Base-by-base conservation (phyloP, 371 early-diverging fungal genomes). In the Circinella minor region DNA sequence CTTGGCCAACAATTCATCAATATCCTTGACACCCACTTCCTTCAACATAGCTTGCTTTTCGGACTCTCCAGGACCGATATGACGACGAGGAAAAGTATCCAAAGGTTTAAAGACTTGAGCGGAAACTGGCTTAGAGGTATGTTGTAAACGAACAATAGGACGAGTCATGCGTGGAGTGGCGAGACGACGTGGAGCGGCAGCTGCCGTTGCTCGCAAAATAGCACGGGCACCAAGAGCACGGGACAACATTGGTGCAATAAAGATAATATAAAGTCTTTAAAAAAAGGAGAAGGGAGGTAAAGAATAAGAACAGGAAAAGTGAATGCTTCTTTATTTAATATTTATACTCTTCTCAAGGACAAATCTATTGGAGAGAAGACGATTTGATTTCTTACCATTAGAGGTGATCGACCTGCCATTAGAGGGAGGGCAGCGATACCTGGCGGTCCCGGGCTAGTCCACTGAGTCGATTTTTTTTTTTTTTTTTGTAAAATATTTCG, bases 21-120 rank as follows among this genome's bases (percentile, higher is more conserved):
- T 79, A 54, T 86, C 80, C 69, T 88, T 84, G 37, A 94, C 85
- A 18, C 94, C 95, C 48, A 96, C 80, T 57, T 86, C 77, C 64
- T 87, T 86, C 67, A 95, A 88, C 98, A 98, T 98, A 15, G 79
- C 82, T 48, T 85, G 77, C 67, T 93, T 77, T 20, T 98, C 95
- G 8, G 76, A 68, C 48, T 87, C 86, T 64, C 86, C 83, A 34
- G 97, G 92, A 1, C 98, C 98, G 73, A 92, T 90, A 82, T 98
- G 98, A 67, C 98, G 95, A 69, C 90, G 89, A 70, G 88, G 85
- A 75, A 95, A 95, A 47, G 87, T 89, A 67, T 91, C 91, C 54
- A 91, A 76, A 46, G 89, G 89, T 43, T 87, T 82, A 66, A 90
- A 81, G 15, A 80, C 82, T 20, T 74, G 64, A 34, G 74, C 71